These are phyloP conservation scores for Solanum etuberosum DNA, from an alignment of 257 asterid species.

Conservation along the genomic window DNA sequence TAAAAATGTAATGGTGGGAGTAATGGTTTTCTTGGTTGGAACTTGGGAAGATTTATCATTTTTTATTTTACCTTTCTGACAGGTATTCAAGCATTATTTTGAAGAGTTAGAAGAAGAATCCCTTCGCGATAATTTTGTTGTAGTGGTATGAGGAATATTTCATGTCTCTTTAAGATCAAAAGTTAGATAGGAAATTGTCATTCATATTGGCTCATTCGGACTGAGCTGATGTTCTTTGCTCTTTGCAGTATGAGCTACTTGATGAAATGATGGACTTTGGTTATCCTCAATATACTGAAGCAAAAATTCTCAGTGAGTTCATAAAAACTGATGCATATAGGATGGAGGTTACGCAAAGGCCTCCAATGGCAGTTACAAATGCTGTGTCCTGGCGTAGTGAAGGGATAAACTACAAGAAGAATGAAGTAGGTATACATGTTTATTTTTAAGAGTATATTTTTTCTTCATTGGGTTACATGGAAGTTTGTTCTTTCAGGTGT, in stretches of 20 bases:
- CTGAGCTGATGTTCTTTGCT: slow-evolving; percentile 7
- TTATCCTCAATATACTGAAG: slow-evolving; percentile 97
- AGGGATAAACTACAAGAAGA: slow-evolving; percentile 91
- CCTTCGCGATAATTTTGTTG: slow-evolving; percentile 95
- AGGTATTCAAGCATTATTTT: slow-evolving; percentile 98
- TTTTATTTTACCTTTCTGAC: slow-evolving; percentile 7
- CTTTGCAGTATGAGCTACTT: slow-evolving; percentile 79
- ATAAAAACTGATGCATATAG: slow-evolving; percentile 98
- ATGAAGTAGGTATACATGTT: slow-evolving; percentile 51
- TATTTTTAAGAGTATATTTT: not conserved
- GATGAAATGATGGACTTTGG: slow-evolving; percentile 99
- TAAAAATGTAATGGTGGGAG: not conserved
- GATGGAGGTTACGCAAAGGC: slow-evolving; percentile 98
- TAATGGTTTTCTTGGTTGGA: not conserved
- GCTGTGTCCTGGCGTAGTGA: slow-evolving; percentile 99
- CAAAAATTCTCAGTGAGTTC: slow-evolving; percentile 96
- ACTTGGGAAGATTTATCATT: not conserved
- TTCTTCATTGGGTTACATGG: slow-evolving; percentile 3
- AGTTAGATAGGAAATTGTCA: not conserved
- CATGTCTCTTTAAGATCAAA: not conserved
- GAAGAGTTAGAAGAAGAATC: slow-evolving; percentile 99
- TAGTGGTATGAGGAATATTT: slow-evolving; percentile 61
- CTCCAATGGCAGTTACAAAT: slow-evolving; percentile 99
- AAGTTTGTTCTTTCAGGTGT: slow-evolving; percentile 53
- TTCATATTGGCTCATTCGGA: not conserved